Percentiles rank a stretch among this genome's conserved stretches.
Evolutionary conservation across 2,329 filamentous ascomycete species (phyloP).

Genomic region (Pseudogymnoascus sp.): DNA sequence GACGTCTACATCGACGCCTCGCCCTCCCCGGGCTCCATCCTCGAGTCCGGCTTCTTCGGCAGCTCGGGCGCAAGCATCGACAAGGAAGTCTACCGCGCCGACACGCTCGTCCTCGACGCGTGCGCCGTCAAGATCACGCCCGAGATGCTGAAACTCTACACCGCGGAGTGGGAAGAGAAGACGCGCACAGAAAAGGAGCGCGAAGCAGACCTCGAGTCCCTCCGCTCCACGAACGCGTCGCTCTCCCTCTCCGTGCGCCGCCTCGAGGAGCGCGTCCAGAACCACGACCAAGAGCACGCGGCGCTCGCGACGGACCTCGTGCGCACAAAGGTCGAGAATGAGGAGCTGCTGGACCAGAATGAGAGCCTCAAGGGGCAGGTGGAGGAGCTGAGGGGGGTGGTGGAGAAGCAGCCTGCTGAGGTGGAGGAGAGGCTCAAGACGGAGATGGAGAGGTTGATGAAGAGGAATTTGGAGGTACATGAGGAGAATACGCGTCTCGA

Average conservation of each 20-base stretch:
- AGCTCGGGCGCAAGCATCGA: conserved; percentile 82
- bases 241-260: conserved; percentile 71
- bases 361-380: conserved; percentile 82
- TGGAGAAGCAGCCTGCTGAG: conserved; percentile 83
- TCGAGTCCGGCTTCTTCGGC: conserved; percentile 96
- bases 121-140: conserved; percentile 80
- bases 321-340: conserved; percentile 85
- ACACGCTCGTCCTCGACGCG: conserved; percentile 86
- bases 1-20: conserved; percentile 95
- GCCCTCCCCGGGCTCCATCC: conserved; percentile 82
- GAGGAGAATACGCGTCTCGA: conserved; percentile 85
- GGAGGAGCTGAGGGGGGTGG: conserved; percentile 72
- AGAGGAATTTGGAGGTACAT: conserved; percentile 85
- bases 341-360: conserved; percentile 80
- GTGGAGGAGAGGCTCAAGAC: conserved; percentile 72
- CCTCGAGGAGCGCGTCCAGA: conserved; percentile 80
- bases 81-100: conserved; percentile 92
- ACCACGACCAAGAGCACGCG: conserved; percentile 83
- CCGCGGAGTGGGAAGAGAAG: conserved; percentile 86
- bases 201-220: conserved; percentile 68
- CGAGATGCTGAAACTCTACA: conserved; percentile 73
- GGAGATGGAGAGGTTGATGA: conserved; percentile 88
- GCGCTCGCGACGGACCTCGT: conserved; percentile 86
- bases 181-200: conserved; percentile 72
- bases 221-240: conserved; percentile 58